These are phyloP conservation scores for Artemisia annua DNA, from an alignment of 129 eudicot genomes.

Conservation along the genomic window DNA sequence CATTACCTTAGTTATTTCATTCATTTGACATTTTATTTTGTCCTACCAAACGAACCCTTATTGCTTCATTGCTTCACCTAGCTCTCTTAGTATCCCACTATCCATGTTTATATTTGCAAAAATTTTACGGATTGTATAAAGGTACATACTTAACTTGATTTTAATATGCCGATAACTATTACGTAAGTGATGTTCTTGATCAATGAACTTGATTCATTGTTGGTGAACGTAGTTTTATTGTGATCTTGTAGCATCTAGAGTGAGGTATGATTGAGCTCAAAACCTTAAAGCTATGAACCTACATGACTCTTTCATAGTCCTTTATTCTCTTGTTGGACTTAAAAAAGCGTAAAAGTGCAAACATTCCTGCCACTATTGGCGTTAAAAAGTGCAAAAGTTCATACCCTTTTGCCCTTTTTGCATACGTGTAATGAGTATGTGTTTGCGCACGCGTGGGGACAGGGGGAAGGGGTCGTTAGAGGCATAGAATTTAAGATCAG, in stretches of 20 bases:
- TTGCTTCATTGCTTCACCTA: no score
- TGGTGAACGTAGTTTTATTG: slow-evolving; percentile 4
- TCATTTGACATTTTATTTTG: no score
- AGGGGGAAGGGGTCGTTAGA: no score
- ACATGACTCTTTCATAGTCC: slow-evolving; percentile 1
- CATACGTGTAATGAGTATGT: no score
- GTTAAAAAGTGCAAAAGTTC: slow-evolving; percentile 23
- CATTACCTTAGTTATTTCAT: no score
- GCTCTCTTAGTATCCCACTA: no score
- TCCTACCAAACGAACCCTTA: no score
- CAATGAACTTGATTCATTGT: not conserved
- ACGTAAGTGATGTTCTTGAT: not conserved
- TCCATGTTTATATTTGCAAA: no score
- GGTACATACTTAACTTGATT: no score
- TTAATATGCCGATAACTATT: no score
- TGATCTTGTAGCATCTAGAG: slow-evolving; percentile 24
- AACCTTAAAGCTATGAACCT: slow-evolving; percentile 5
- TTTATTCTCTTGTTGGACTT: slow-evolving; percentile 24
- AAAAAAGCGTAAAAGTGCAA: slow-evolving; percentile 29
- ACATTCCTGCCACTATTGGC: slow-evolving; percentile 22
- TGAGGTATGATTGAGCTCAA: slow-evolving; percentile 16
- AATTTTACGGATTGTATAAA: no score
- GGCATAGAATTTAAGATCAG: slow-evolving; percentile 15
- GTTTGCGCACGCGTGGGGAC: no score
- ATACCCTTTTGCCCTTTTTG: slow-evolving; percentile 16